Evolutionary conservation across 495 filamentous ascomycete species (phyloP), one percentile per base, ranked within the genome.

Genomic region (Podospora australis): DNA sequence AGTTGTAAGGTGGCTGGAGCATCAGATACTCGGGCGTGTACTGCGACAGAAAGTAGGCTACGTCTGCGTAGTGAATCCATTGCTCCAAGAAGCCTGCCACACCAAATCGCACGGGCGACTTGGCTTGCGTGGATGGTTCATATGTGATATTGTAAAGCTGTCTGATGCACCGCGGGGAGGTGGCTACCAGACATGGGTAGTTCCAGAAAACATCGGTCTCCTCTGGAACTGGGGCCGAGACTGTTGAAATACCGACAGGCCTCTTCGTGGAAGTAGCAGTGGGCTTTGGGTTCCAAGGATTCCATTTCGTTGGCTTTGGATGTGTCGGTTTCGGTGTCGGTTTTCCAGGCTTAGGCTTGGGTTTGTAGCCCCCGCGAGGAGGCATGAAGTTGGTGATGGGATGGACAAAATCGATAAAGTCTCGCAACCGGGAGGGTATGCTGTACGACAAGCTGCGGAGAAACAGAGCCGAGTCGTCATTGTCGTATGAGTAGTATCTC

Each of bases 51-150:
- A 87, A 87, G 13, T 55, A 22, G 2, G 67, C 44, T 2, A 84
- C 71, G 54, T 87, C 83, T 20, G 59, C 52, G 41, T 80, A 73
- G 21, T 78, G 76, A 47, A 80, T 81, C 55, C 75, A 82, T 54
- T 88, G 75, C 32, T 83, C 78, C 1, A 87, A 63, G 54, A 79
- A 92, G 1, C 85, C 84, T 26, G 77, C 83, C 35, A 92, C 74
- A 8, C 83, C 85, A 13, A 88, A 63, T 0, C 67, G 57, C 4
- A 61, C 58, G 4, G 62, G 59, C 7, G 58, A 60, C 5, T 38
- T n/a, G 36, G 56, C 22, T 14, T 22, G 20, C n/a, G 49, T 10
- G 13, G 54, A n/a, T 0, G 59, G 54, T 14, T 55, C 48, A 44
- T 69, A 70, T 19, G 55, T 64, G 39, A 72, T 58, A 50, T 70